Evolutionary conservation across 2,329 filamentous ascomycete species (phyloP), one percentile per base, ranked within the genome.

Genomic region (Decorospora gaudefroyi): DNA sequence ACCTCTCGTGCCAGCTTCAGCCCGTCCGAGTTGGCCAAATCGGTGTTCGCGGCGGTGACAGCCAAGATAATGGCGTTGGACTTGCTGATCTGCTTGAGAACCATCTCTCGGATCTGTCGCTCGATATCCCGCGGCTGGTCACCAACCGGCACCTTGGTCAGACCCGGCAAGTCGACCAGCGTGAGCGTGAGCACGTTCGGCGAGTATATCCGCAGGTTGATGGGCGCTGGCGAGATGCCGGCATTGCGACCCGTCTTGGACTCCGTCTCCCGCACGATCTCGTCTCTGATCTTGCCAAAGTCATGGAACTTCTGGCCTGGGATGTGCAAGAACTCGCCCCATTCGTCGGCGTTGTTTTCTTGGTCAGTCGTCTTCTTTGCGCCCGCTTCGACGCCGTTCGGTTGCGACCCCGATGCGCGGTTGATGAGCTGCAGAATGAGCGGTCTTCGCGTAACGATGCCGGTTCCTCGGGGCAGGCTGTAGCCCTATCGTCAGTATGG

Each of bases 381-480:
- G 23, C 84, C 80, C 35, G 81, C 79, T 18, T 42, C 32, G 46
- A 84, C 80, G 42, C 90, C 90, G 72, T 96, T 96, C 50, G 76
- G 60, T 69, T 83, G 76, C 16, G 83, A 65, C 61, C 12, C 75
- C 67, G 36, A 84, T 74, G 59, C 51, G 53, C 89, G 87, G 80
- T 99, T 97, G 82, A 99, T 96, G 64, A 99, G 87, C 75, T 99
- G 93, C 43, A 99, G 85, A 53, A 99, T 88, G 58, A 99, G 88
- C 38, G 93, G 93, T 75, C 93, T 85, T 76, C 93, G 85, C 49
- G 93, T 99, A 31, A 96, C 91, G 71, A 99, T 99, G 73, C 93
- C 93, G 55, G 91, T 95, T 62, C 93, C 93, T 84, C 93, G 90
- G 63, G 93, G 93, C 67, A 99, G 79, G 76, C 92, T 97, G 67